Evolutionary conservation across 2,329 filamentous ascomycete species (phyloP), one percentile per base, ranked within the genome.

Genomic region (Aschersonia sp.): DNA sequence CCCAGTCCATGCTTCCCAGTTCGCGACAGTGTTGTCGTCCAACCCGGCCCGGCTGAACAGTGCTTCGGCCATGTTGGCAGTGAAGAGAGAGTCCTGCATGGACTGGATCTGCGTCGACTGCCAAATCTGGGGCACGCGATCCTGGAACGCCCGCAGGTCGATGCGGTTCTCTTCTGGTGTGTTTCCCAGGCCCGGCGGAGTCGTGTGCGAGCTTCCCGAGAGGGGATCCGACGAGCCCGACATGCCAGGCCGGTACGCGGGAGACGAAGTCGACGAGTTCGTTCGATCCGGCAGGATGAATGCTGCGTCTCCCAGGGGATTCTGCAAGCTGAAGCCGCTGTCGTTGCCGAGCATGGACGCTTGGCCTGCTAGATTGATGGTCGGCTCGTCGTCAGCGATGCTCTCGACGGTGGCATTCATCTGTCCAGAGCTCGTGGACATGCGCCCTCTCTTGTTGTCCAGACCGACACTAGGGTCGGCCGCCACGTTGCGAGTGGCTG

Each of bases 151-250:
- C 30, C 62, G 54, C 31, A 64, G 46, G 37, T 65, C 61, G 29
- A 65, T 52, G 14, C 59, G 54, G 39, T 65, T 65, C 47, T 66
- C 63, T 47, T 65, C 63, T 5, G 53, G 53, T 10, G 58, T 63
- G 51, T 62, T 65, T n/a, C 62, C 62, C n/a, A 63, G 58, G 6
- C 57, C 62, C 53, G 60, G 58, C 5, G 62, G 62, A 8, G 62
- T 63, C 8, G 60, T 58, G 37, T 62, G 56, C 32, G 55, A 61
- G 50, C 61, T 62, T 11, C 50, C 53, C 5, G 59, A 58, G 11
- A 50, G 43, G 5, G 54, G 53, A 32, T 52, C 57, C 5, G 54
- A 22, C 22, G 22, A 54, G 6, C 49, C 53, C 1, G 52, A 51
- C 5, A 47, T 53, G 9, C 32, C 37, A 35, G 31, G n/a, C 10